Percentiles rank a stretch among this genome's conserved stretches.
These are phyloP conservation scores for Eimeria acervulina DNA, from an alignment of 169 alveolate species.

Conservation along the genomic window DNA sequence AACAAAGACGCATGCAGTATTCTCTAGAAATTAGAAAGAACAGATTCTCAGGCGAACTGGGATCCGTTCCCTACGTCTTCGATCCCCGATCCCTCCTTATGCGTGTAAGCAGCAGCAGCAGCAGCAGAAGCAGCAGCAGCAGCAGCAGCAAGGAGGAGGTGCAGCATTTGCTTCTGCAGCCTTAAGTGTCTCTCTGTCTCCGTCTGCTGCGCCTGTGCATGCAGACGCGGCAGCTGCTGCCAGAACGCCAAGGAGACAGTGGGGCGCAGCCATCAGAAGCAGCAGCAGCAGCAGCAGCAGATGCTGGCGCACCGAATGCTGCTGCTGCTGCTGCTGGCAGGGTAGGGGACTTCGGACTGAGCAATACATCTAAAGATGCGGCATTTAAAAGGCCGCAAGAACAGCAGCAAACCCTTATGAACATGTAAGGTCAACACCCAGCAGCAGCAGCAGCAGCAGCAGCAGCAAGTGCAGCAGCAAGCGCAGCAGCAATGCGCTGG, in stretches of 20 bases:
- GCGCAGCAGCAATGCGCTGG: not conserved
- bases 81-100: conserved; percentile 87
- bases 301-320: too few relatives aligned
- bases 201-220: too few relatives aligned
- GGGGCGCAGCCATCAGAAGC: not conserved
- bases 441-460: conserved; percentile 20
- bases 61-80: conserved; percentile 92
- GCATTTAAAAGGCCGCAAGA: not conserved
- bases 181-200: too few relatives aligned
- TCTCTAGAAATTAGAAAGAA: conserved; percentile 95
- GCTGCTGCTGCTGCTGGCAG: not conserved
- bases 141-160: not conserved
- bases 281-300: not conserved
- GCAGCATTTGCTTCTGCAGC: conserved; percentile 19
- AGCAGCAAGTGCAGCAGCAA: not conserved
- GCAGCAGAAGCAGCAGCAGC: conserved; percentile 19
- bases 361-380: conserved; percentile 10
- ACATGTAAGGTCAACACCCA: not conserved
- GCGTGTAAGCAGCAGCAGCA: conserved; percentile 39
- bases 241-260: not conserved
- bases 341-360: not conserved
- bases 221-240: too few relatives aligned
- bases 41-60: conserved; percentile 96
- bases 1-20: not conserved
- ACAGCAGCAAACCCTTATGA: not conserved